Percentiles rank a stretch among this genome's conserved stretches.
Conservation (phyloP, 495 filamentous ascomycete species). For the Penicillium riverlandense region DNA sequence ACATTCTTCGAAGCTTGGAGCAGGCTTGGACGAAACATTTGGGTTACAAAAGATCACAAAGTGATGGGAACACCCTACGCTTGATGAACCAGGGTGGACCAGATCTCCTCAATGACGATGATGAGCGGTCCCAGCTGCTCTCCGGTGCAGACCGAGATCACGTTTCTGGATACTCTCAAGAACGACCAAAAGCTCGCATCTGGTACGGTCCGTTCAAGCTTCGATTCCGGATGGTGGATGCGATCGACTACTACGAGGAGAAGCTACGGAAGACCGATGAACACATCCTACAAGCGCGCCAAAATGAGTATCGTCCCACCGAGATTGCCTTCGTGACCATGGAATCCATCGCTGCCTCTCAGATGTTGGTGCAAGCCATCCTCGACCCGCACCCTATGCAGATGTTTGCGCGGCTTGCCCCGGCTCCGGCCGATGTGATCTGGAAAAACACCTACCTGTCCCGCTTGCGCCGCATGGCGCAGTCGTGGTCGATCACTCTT, state of each 20-base stretch:
- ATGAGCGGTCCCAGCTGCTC: slow-evolving; percentile 48
- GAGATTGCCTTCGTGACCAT: slow-evolving; percentile 93
- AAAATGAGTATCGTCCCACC: slow-evolving; percentile 69
- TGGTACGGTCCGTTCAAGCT: slow-evolving; percentile 76
- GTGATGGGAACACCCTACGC: slow-evolving; percentile 43
- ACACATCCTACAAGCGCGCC: slow-evolving; percentile 59
- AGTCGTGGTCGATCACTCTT: slow-evolving; percentile 74
- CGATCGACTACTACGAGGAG: slow-evolving; percentile 89
- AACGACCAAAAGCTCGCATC: slow-evolving; percentile 63
- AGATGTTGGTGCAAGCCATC: slow-evolving; percentile 91
- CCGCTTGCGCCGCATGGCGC: slow-evolving; percentile 59
- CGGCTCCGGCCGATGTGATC: slow-evolving; percentile 79
- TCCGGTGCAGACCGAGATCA: slow-evolving; percentile 28
- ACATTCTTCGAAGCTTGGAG: slow-evolving; percentile 66
- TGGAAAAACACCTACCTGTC: slow-evolving; percentile 93
- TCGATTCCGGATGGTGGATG: slow-evolving; percentile 68
- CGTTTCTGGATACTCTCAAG: slow-evolving; percentile 30
- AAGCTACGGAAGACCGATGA: slow-evolving; percentile 77
- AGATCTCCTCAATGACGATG: slow-evolving; percentile 29
- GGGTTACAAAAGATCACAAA: slow-evolving; percentile 42
- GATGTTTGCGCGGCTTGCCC: slow-evolving; percentile 77
- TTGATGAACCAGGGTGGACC: slow-evolving; percentile 32
- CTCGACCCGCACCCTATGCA: slow-evolving; percentile 82
- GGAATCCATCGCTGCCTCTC: slow-evolving; percentile 85
- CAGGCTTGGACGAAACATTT: slow-evolving; percentile 73